Conservation (phyloP, 2,329 filamentous ascomycete genomes). For the Rachicladosporium sp. region DNA sequence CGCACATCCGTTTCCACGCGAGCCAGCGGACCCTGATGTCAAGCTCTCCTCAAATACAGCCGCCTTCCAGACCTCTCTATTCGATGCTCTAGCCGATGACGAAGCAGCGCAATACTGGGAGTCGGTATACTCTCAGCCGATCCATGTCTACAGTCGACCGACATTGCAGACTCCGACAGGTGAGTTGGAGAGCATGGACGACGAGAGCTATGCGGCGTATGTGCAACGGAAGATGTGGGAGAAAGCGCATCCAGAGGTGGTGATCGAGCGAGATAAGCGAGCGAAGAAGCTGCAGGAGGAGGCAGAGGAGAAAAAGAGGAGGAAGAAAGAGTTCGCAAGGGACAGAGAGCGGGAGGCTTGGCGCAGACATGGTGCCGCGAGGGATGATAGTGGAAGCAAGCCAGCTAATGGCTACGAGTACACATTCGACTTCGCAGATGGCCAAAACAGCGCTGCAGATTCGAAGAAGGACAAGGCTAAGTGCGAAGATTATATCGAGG, state of each 20-base stretch:
- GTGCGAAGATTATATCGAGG: slow-evolving; percentile 14
- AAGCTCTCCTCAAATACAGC: slow-evolving; percentile 32
- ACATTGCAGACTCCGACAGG: slow-evolving; percentile 41
- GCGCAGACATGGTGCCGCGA: slow-evolving; percentile 16
- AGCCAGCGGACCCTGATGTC: slow-evolving; percentile 13
- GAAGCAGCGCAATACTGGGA: slow-evolving; percentile 95
- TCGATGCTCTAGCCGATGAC: slow-evolving; percentile 93
- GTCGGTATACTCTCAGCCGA: slow-evolving; percentile 83
- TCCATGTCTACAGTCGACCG: slow-evolving; percentile 69
- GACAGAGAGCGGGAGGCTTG: slow-evolving; percentile 24
- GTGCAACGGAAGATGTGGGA: slow-evolving; percentile 92
- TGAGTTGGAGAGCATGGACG: slow-evolving; percentile 69
- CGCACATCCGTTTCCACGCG: slow-evolving; percentile 22
- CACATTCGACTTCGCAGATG: slow-evolving; percentile 12
- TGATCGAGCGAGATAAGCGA: slow-evolving; percentile 60
- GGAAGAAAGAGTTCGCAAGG: slow-evolving; percentile 29
- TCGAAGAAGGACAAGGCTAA: slow-evolving; percentile 3
- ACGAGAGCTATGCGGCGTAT: slow-evolving; percentile 81
- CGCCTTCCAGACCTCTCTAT: slow-evolving; percentile 85
- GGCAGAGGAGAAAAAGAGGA: slow-evolving; percentile 29
- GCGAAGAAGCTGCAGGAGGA: slow-evolving; percentile 39
- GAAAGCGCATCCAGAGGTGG: slow-evolving; percentile 71
- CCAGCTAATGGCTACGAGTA: slow-evolving; percentile 48
- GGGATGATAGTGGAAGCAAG: slow-evolving; percentile 22
- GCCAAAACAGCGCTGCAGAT: slow-evolving; percentile 5